Evolutionary conservation across 169 alveolate genomes (phyloP).

Genomic region (Cryptosporidium ryanae): DNA sequence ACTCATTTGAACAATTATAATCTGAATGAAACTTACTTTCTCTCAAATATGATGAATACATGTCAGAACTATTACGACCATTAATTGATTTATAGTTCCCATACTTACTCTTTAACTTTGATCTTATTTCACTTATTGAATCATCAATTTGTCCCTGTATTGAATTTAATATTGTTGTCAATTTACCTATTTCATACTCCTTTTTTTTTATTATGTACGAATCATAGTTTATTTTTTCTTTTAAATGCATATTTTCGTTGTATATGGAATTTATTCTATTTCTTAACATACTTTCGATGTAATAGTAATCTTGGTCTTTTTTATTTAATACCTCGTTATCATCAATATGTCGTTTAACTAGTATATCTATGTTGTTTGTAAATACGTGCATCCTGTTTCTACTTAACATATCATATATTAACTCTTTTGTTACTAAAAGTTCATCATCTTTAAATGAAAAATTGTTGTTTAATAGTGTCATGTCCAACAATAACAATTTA

Average conservation of each 20-base stretch:
- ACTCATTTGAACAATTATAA: too few species aligned
- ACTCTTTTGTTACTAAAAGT: constrained; percentile 11
- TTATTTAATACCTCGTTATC: constrained; percentile 41
- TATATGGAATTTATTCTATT: constrained; percentile 45
- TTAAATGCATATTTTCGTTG: constrained; percentile 36
- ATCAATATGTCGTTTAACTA: constrained; percentile 39
- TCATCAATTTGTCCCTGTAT: constrained; percentile 58
- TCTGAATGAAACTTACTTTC: too few species aligned
- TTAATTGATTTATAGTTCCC: constrained; percentile 26
- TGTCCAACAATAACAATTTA: constrained; percentile 22
- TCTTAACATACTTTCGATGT: constrained; percentile 50
- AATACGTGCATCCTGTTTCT: constrained; percentile 48
- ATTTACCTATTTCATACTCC: constrained; percentile 42
- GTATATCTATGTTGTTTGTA: constrained; percentile 16
- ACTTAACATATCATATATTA: constrained; percentile 40
- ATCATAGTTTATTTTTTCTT: not conserved
- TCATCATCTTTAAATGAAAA: not conserved
- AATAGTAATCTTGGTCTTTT: constrained; percentile 61
- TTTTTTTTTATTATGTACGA: constrained; percentile 20
- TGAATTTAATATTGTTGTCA: constrained; percentile 11
- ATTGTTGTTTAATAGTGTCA: constrained; percentile 26
- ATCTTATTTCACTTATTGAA: constrained; percentile 47
- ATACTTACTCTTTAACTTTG: constrained; percentile 29
- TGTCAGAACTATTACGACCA: not conserved
- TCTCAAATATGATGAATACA: too few species aligned